Evolutionary conservation across 164 flowering plant species (phyloP).

Genomic region (Berberis vulgaris): DNA sequence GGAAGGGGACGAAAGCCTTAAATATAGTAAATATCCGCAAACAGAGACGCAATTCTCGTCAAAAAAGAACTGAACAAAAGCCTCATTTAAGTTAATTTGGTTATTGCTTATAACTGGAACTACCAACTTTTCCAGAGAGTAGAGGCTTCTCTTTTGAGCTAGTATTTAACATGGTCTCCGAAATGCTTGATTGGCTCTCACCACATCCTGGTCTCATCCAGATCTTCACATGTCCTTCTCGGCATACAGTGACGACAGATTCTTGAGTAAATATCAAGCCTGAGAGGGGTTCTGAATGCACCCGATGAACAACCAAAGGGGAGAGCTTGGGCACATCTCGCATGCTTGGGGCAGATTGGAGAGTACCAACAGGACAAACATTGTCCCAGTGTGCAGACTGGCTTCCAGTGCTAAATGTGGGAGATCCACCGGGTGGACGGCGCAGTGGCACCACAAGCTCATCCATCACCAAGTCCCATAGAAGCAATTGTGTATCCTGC

Average conservation of each 20-base stretch:
- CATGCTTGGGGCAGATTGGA: slow-evolving; percentile 93
- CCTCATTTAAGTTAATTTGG: slow-evolving; percentile 2
- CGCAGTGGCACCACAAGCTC: slow-evolving; percentile 93
- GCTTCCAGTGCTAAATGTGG: slow-evolving; percentile 76
- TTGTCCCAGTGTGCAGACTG: slow-evolving; percentile 89
- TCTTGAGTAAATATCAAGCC: slow-evolving; percentile 78
- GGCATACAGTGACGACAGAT: slow-evolving; percentile 74
- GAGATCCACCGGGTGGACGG: slow-evolving; percentile 88
- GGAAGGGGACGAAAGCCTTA: too few species aligned
- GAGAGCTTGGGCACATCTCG: slow-evolving; percentile 92
- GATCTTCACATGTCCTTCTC: slow-evolving; percentile 87
- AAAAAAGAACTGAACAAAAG: too few species aligned
- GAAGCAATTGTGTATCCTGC: slow-evolving; percentile 88
- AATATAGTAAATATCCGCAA: too few species aligned
- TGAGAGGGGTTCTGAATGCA: slow-evolving; percentile 87
- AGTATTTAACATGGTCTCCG: slow-evolving; percentile 34
- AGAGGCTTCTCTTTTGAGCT: slow-evolving; percentile 54
- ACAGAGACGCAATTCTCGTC: too few species aligned
- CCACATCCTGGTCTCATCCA: slow-evolving; percentile 79
- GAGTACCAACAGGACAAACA: slow-evolving; percentile 57
- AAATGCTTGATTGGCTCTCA: slow-evolving; percentile 46
- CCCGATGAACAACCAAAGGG: slow-evolving; percentile 84
- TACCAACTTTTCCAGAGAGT: slow-evolving; percentile 28
- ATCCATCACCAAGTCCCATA: slow-evolving; percentile 95
- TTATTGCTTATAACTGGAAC: slow-evolving; percentile 42